These are phyloP conservation scores for Xylaria scruposa DNA, from an alignment of 495 filamentous ascomycete genomes.

Conservation along the genomic window DNA sequence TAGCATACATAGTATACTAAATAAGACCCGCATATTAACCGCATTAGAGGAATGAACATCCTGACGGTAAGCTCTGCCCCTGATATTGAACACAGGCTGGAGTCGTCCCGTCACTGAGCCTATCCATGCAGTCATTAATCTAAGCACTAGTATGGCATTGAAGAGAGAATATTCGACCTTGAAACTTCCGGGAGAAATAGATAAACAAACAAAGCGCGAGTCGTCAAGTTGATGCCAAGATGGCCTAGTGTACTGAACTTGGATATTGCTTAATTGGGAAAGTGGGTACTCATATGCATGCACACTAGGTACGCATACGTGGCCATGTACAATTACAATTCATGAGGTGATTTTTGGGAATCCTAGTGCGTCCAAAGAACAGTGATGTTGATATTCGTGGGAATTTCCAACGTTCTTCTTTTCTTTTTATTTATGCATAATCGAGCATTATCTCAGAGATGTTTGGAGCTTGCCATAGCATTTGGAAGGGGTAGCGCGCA, in stretches of 20 bases:
- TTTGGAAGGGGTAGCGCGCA: neutral
- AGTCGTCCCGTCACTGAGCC: neutral
- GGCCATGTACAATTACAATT: constrained; percentile 6
- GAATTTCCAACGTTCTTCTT: neutral
- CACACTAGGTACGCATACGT: neutral
- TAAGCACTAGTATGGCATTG: neutral
- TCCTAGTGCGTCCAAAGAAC: neutral
- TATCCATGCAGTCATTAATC: neutral
- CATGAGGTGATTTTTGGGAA: neutral
- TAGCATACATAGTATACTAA: neutral
- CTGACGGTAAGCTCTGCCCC: neutral
- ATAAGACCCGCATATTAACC: constrained; percentile 1
- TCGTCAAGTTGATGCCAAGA: neutral
- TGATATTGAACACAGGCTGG: neutral
- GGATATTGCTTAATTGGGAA: constrained; percentile 24
- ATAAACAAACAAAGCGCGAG: neutral
- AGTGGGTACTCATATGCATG: constrained; percentile 4
- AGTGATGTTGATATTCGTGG: neutral
- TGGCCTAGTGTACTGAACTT: constrained; percentile 10
- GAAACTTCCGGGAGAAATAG: neutral
- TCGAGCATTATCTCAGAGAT: neutral
- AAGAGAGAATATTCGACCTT: neutral
- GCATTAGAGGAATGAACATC: neutral
- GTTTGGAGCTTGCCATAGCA: neutral
- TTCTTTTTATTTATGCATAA: neutral